Base-by-base conservation (phyloP, 495 filamentous ascomycete species). In the Trichoderma parareesei region DNA sequence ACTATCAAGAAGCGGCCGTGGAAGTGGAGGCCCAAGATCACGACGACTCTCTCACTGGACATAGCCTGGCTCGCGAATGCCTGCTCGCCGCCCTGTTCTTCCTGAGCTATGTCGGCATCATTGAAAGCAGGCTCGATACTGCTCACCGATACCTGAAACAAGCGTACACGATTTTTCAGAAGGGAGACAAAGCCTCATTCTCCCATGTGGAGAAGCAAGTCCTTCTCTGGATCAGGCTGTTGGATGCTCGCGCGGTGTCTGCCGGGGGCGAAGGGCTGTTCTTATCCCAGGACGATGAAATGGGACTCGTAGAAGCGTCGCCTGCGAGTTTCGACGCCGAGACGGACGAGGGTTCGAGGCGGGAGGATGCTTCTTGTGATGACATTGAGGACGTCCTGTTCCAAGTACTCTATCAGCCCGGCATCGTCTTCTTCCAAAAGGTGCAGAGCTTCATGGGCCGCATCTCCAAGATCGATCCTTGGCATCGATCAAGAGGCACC, bases 191-290 rank as follows among this genome's bases (percentile, higher is more conserved):
- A 41, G 46, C 63, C 14, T 62, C 65, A 7, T 62, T 71, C 38
- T 55, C 65, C 4, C 63, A 66, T 11, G 62, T 69, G 49, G 71
- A 76, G 43, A 67, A 68, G 63, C 69, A 70, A 13, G 63, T 77
- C 10, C 66, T 78, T 37, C 72, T 73, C 38, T 77, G 76, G 76
- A 65, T 77, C 33, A 71, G 75, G 4, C 64, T 78, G 6, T 59
- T 78, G 18, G 76, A 78, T 57, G 74, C 70, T 5, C 65, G 75
- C 5, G 75, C 76, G 13, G 73, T 74, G 14, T 74, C 73, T 41
- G 76, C 74, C 16, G 75, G 75, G 27, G 74, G 74, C 10, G 74
- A 77, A 27, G 75, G 76, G 13, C 65, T 77, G 18, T 78, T 77
- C 66, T 65, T 75, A 9, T 64, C 67, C 11, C 69, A 73, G 44